phyloP scores from a whole-genome alignment of 75 land plant species.

The Gnetum montanum region DNA sequence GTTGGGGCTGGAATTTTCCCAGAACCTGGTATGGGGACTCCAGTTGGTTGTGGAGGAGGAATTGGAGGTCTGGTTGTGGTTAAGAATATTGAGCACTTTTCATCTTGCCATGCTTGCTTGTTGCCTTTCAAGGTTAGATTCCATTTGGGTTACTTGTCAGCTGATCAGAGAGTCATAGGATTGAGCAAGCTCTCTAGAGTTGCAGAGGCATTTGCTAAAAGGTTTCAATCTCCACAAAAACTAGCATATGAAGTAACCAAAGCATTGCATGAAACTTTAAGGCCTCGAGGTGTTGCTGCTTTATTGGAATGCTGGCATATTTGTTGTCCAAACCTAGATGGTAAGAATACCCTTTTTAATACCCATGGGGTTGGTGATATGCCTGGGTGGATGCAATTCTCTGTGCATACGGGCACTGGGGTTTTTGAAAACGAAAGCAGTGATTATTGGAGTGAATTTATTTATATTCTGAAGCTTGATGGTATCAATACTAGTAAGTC shows the following conservation, averaged over 20 bases:
- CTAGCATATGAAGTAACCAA: conserved; percentile 65
- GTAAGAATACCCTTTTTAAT: conserved; percentile 6
- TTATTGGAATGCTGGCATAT: conserved; percentile 68
- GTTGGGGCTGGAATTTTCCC: conserved; percentile 80
- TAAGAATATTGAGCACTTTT: conserved; percentile 66
- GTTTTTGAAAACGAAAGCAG: conserved; percentile 41
- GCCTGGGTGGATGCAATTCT: conserved; percentile 29
- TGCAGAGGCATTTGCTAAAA: conserved; percentile 65
- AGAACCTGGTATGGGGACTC: conserved; percentile 57
- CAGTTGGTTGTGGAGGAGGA: conserved; percentile 71
- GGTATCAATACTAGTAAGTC: conserved; percentile 26
- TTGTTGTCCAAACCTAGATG: conserved; percentile 36
- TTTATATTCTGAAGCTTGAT: conserved; percentile 46
- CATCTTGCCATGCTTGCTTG: conserved; percentile 80
- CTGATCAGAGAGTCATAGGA: conserved; percentile 78
- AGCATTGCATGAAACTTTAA: conserved; percentile 49
- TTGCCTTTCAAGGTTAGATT: conserved; percentile 74
- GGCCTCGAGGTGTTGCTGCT: conserved; percentile 83
- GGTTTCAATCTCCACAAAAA: conserved; percentile 69
- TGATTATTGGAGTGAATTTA: conserved; percentile 61
- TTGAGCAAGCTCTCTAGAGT: conserved; percentile 88
- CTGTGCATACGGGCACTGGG: conserved; percentile 53
- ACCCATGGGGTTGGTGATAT: conserved; percentile 6
- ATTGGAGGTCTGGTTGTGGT: conserved; percentile 85
- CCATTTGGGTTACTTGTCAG: conserved; percentile 81